A percentile compares a stretch with the other conserved stretches of the same genome.
These are phyloP conservation scores for Amaranthus cruentus DNA, from an alignment of 148 eudicot species.

Conservation along the genomic window DNA sequence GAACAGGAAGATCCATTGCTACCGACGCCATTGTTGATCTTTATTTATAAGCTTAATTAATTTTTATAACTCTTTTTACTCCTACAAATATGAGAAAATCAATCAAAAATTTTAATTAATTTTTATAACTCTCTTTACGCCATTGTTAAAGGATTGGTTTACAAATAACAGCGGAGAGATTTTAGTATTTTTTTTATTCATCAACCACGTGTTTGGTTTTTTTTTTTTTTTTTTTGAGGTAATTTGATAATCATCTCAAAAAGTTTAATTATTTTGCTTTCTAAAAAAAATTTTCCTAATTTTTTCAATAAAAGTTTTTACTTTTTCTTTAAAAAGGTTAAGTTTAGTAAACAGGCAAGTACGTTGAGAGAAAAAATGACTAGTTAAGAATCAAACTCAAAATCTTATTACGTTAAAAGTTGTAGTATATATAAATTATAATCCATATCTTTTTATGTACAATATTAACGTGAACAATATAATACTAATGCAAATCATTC, in stretches of 20 bases:
- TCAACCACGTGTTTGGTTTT: constrained; percentile 25
- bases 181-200: not conserved
- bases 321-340: too few species aligned
- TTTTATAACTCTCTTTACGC: not conserved
- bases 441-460: too few species aligned
- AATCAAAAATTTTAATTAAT: constrained; percentile 1
- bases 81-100: not conserved
- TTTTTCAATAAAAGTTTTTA: too few species aligned
- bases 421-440: too few species aligned
- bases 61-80: not conserved
- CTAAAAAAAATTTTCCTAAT: too few species aligned
- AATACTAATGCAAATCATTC: too few species aligned
- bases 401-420: too few species aligned
- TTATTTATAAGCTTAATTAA: not conserved
- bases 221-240: not conserved
- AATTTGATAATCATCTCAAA: not conserved
- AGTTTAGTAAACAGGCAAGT: too few species aligned
- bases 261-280: too few species aligned
- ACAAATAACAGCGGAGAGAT: constrained; percentile 16
- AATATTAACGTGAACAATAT: too few species aligned
- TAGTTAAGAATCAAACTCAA: too few species aligned
- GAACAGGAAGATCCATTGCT: constrained; percentile 17
- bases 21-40: constrained; percentile 23
- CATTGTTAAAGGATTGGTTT: constrained; percentile 12
- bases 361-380: too few species aligned